Conservation (phyloP, 163 green algal genomes). For the Coccomyxa subellipsoidea region DNA sequence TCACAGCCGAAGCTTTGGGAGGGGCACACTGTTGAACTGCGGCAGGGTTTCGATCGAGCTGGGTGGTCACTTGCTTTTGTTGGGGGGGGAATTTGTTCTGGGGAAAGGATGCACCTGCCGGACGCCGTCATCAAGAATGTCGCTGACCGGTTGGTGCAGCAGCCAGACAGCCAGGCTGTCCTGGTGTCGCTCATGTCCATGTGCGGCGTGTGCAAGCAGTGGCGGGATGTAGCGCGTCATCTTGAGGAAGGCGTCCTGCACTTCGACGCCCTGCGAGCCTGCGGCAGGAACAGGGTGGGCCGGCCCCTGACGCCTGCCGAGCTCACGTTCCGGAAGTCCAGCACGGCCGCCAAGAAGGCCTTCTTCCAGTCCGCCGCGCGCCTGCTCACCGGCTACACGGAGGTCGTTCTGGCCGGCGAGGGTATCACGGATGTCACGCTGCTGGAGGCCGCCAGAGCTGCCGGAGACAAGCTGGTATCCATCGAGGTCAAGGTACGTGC, state of each 20-base stretch:
- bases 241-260: constrained; percentile 20
- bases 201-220: constrained; percentile 52
- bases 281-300: constrained; percentile 14
- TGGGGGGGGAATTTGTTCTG: neutral
- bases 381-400: constrained; percentile 43
- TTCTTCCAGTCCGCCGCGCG: neutral
- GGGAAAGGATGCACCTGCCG: neutral
- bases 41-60: no score
- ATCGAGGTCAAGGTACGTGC: constrained; percentile 22
- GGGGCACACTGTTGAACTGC: no score
- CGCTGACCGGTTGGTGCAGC: constrained; percentile 4
- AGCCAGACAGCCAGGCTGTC: constrained; percentile 14
- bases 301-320: neutral
- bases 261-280: constrained; percentile 53
- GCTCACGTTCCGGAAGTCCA: neutral
- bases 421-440: constrained; percentile 48
- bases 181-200: constrained; percentile 47
- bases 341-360: neutral
- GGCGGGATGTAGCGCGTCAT: constrained; percentile 39
- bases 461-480: constrained; percentile 30
- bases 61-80: no score
- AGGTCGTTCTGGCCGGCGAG: constrained; percentile 44
- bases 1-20: no score
- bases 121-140: neutral
- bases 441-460: constrained; percentile 16